Evolutionary conservation across 2,329 filamentous ascomycete genomes (phyloP), one percentile per base, ranked within the genome.

Genomic region (Pseudogymnoascus verrucosus): DNA sequence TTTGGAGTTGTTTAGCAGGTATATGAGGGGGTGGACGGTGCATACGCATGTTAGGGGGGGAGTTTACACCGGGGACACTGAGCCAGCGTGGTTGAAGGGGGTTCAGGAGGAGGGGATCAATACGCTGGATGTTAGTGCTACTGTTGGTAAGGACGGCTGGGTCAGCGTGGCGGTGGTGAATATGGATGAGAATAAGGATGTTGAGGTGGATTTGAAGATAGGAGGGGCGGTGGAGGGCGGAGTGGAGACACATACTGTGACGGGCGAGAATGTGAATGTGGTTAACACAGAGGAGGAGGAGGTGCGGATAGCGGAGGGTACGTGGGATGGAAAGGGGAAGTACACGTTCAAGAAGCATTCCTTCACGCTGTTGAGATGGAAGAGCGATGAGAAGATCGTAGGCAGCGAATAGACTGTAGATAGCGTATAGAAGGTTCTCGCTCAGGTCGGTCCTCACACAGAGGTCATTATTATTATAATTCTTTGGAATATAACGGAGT

Each of bases 101-200:
- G 80, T 84, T 2, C 81, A 89, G 66, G 85, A 89, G 68, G 82
- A 83, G 11, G 73, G 76, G 42, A 88, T 87, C 5, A 87, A 89
- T 6, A 91, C 83, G 78, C 73, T 91, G 63, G 88, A 90, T 71
- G 86, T 87, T 26, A 87, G 85, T 67, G 88, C 86, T 1, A 77
- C 81, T 1, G 68, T 87, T 4, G 78, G 80, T 54, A 80, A 78
- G 37, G 84, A 79, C 26, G 89, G 88, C 0, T 82, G 78, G 62
- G 78, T 88, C 1, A 88, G 80, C 67, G 69, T 93, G 67, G 89
- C 83, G 2, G 89, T 93, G 0, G 88, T 91, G 14, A 95, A 95
- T 72, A 81, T 91, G 31, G 79, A 82, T 65, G 84, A 88, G 66
- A 79, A 80, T 7, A 78, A 81, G 66, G 83, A 80, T 63, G 86